Evolutionary conservation across 2,329 filamentous ascomycete genomes (phyloP).

Genomic region (Monosporascus sp.): DNA sequence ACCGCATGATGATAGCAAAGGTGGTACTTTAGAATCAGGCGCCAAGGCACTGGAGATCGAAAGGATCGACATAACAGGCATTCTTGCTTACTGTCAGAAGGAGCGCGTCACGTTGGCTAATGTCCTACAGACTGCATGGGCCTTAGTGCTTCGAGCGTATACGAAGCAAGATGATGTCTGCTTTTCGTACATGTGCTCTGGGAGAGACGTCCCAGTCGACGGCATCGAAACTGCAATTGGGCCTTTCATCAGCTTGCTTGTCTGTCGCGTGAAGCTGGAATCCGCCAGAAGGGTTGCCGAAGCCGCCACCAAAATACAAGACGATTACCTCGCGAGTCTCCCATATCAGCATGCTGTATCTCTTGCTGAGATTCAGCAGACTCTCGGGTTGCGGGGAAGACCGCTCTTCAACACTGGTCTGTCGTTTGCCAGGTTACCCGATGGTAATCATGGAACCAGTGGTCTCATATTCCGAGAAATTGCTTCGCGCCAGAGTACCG

Average conservation of each 20-base stretch:
- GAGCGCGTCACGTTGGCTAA: neutral
- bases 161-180: neutral
- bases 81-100: neutral
- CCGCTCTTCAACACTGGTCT: neutral
- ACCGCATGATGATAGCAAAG: neutral
- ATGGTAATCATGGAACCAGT: neutral
- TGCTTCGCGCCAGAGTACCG: neutral
- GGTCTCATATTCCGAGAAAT: neutral
- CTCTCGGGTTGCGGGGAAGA: neutral
- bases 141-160: neutral
- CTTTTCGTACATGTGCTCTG: neutral
- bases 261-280: neutral
- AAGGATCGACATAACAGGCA: neutral
- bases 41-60: neutral
- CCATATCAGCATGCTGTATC: neutral
- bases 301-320: neutral
- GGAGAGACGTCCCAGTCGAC: neutral
- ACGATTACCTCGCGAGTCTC: neutral
- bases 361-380: neutral
- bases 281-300: neutral
- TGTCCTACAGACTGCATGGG: neutral
- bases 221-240: too few relatives aligned
- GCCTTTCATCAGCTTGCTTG: too few relatives aligned
- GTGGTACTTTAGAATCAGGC: neutral
- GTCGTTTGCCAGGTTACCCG: neutral